Base-by-base conservation (phyloP, 2,329 filamentous ascomycete genomes). In the Paracorniculantispora psalliotae region DNA sequence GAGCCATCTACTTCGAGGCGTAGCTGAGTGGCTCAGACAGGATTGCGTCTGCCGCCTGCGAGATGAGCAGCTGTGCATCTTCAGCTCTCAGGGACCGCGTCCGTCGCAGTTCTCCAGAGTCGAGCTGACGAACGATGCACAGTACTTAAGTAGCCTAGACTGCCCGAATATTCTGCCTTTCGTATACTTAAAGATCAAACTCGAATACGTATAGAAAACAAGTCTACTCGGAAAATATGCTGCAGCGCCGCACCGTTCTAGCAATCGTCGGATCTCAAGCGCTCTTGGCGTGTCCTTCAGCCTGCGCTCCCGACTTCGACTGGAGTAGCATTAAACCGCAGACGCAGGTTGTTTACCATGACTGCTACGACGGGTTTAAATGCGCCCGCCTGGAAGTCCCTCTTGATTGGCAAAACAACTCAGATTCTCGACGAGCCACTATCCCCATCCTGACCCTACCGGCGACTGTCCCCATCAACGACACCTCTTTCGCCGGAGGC, bases 371-470 rank as follows among this genome's bases (percentile, higher is more conserved):
- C 30, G 63, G 58, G 15, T 64, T 65, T 58, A 65, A 64, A 28
- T 75, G 73, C 50, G 72, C 73, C 1, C 67, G 71, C 19, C 69
- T 75, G 17, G 51, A 63, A 2, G 71, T 74, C 17, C 72, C 72
- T 2, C 66, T 73, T 28, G 71, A 75, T 62, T 75, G 69, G 68
- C 66, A 59, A 6, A 58, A 67, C 48, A 46, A 61, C 2, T 59
- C 64, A 44, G 61, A 62, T 39, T 63, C 54, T 10, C 57, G 62
- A 35, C 65, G 63, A 1, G 68, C 70, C n/a, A 68, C 66, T n/a
- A 61, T 76, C 35, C 72, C 73, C 46, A 67, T 74, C 50, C 62
- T 68, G 25, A 69, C 67, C 47, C 64, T 70, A 4, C 70, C 71
- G 1, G 71, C 72, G 21, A 60, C 59, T 0, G 72, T 73, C 17